Evolutionary conservation across 2,329 filamentous ascomycete genomes (phyloP).

Genomic region (Claviceps monticola): DNA sequence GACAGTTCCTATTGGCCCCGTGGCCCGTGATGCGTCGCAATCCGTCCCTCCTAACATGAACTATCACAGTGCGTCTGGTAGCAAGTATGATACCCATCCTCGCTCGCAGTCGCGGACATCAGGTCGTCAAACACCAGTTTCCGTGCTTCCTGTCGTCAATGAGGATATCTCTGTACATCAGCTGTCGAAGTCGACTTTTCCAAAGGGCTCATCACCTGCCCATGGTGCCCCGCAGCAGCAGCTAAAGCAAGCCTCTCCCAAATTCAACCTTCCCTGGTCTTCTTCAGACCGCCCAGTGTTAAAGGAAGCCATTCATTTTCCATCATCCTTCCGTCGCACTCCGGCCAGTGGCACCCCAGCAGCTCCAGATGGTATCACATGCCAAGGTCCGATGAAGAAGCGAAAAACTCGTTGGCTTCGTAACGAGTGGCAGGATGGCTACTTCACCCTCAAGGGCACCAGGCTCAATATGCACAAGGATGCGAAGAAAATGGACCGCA

Average conservation of each 20-base stretch:
- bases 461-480: slow-evolving; percentile 65
- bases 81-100: slow-evolving; percentile 18
- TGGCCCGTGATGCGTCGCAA: slow-evolving; percentile 69
- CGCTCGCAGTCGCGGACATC: slow-evolving; percentile 43
- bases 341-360: slow-evolving; percentile 15
- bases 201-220: slow-evolving; percentile 22
- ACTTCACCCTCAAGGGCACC: slow-evolving; percentile 71
- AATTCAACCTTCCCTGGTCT: slow-evolving; percentile 42
- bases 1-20: slow-evolving; percentile 52
- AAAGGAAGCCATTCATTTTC: slow-evolving; percentile 31
- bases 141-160: slow-evolving; percentile 53
- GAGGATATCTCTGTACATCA: slow-evolving; percentile 42
- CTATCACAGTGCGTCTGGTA: slow-evolving; percentile 40
- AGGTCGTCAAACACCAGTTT: slow-evolving; percentile 51
- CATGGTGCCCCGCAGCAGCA: slow-evolving; percentile 21
- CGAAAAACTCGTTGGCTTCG: slow-evolving; percentile 78
- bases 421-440: slow-evolving; percentile 87
- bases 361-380: slow-evolving; percentile 42
- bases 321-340: slow-evolving; percentile 12
- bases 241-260: slow-evolving; percentile 37
- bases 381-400: slow-evolving; percentile 88
- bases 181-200: slow-evolving; percentile 17
- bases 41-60: slow-evolving; percentile 92
- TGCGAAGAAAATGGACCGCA: slow-evolving; percentile 33
- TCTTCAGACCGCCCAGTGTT: slow-evolving; percentile 30